Evolutionary conservation across 805 yeast genomes (phyloP), one percentile per base, ranked within the genome.

Genomic region (Yarrowia sp.): DNA sequence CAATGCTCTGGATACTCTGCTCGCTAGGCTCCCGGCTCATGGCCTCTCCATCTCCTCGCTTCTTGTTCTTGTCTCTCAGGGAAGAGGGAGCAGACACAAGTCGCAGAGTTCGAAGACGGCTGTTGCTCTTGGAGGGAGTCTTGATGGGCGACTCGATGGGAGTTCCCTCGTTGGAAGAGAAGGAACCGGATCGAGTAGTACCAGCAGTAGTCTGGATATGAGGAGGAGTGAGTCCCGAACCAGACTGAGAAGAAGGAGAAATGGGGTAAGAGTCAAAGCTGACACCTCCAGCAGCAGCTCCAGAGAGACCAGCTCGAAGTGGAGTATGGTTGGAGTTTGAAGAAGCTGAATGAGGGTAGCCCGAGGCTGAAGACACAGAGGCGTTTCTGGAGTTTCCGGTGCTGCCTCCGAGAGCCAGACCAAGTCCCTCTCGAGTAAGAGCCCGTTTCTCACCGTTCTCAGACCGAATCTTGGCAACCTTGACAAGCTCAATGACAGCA

Each of bases 401-500:
- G n/a, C 15, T 15, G 10, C 48, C 38, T 10, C 48, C 46, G 5
- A 59, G 52, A 16, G 65, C 50, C 10, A 59, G 35, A 2, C 65
- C 65, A 5, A 59, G 67, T 22, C 50, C 56, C 14, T 63, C 56
- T 8, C 56, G 36, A 1, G 56, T 48, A 10, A 63, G 56, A 26
- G 67, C 56, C 4, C 48, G 45, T 14, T 26, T 46, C 40, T 63
- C 46, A 10, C 67, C 67, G 32, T 48, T 48, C 5, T 46, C 67
- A 40, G 67, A 63, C n/a, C 67, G 67, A 52, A 76, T 73, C 59
- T 72, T 73, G 15, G 77, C 78, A 8, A 76, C 72, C 69, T 75
- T 75, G 43, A 72, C 74, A 10, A 78, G 71, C 40, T 75, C 90
- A 36, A 84, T 83, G 2, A 82, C 82, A 1, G 87, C 80, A 74